Evolutionary conservation across 1,139 yeast species (phyloP).

Genomic region (Yamadazyma blattariae): DNA sequence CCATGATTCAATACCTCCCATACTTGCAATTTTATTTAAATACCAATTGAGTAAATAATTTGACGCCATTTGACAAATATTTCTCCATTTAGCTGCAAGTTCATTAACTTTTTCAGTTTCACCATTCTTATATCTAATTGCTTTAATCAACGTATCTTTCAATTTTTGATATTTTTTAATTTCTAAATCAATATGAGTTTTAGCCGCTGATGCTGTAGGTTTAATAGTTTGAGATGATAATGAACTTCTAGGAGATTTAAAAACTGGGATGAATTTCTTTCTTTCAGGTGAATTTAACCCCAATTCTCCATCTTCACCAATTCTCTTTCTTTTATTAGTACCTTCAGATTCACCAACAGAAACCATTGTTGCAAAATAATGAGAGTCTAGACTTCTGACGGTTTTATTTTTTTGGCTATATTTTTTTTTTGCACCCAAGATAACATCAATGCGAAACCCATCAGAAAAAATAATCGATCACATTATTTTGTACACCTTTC

Average conservation of each 20-base stretch:
- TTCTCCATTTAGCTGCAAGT: not conserved
- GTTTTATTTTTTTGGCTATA: too few relatives aligned
- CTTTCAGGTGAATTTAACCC: not conserved
- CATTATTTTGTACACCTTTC: too few relatives aligned
- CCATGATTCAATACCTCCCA: constrained; percentile 1
- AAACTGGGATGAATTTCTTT: not conserved
- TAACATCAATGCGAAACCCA: too few relatives aligned
- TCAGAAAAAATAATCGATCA: too few relatives aligned
- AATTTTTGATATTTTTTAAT: not conserved
- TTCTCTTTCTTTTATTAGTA: too few relatives aligned
- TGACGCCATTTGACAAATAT: not conserved
- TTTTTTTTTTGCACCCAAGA: too few relatives aligned
- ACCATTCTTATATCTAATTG: not conserved
- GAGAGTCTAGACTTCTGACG: too few relatives aligned
- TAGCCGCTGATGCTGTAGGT: not conserved
- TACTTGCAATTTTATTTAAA: not conserved
- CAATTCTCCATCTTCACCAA: too few relatives aligned
- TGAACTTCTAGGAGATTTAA: not conserved
- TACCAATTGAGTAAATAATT: not conserved
- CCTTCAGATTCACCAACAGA: too few relatives aligned
- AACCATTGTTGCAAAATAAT: too few relatives aligned
- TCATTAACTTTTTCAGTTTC: not conserved
- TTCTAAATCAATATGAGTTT: not conserved
- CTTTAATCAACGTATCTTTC: not conserved
- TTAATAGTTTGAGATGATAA: not conserved